Conservation (phyloP, 331 rosid species). For the Quercus tomentella region DNA sequence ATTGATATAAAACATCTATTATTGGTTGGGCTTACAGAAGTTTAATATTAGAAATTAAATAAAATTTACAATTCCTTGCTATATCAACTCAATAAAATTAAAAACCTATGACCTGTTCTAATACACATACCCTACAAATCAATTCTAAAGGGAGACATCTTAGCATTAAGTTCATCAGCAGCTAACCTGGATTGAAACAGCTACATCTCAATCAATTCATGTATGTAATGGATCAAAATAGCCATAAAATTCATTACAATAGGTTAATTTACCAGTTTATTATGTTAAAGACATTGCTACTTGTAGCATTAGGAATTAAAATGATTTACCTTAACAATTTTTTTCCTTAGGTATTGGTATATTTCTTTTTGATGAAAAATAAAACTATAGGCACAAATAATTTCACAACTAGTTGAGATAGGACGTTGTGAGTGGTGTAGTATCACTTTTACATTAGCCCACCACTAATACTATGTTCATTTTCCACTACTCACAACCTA, state of each 20-base stretch:
- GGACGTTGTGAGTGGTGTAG: too few relatives aligned
- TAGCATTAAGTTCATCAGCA: neutral
- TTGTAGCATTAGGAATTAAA: neutral
- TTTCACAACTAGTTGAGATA: too few relatives aligned
- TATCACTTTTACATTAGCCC: too few relatives aligned
- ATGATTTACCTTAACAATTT: neutral
- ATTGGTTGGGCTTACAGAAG: too few relatives aligned
- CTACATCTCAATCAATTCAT: neutral
- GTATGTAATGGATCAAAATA: neutral
- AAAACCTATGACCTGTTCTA: neutral
- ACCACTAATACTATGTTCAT: too few relatives aligned
- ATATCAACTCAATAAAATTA: neutral
- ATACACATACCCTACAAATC: neutral
- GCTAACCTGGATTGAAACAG: neutral
- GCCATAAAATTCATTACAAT: neutral
- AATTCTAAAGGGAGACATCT: too few relatives aligned
- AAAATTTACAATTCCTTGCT: neutral
- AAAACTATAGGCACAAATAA: neutral
- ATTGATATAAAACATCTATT: neutral
- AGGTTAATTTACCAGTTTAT: neutral
- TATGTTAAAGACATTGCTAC: neutral
- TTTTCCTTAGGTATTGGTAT: neutral
- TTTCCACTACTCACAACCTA: too few relatives aligned
- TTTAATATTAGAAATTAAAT: neutral
- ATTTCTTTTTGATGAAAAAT: neutral